Conservation (phyloP, 140 eudicot genomes). For the Bidens hawaiensis region DNA sequence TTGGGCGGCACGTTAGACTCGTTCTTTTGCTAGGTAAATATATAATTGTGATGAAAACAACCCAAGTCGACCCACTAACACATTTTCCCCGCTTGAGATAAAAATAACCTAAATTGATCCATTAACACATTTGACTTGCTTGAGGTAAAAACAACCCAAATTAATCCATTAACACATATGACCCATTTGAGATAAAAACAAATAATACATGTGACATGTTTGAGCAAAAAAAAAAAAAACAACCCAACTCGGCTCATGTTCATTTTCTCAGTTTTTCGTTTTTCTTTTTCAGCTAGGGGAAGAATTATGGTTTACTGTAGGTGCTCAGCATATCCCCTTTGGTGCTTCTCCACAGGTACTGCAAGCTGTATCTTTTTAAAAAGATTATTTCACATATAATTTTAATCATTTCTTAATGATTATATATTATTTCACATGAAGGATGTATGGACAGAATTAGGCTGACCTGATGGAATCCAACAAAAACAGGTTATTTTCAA, state of each 20-base stretch:
- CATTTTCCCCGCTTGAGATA: background rate
- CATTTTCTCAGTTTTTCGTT: conserved; percentile 11
- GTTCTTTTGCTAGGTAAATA: background rate
- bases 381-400: too few species aligned
- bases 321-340: conserved; percentile 94
- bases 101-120: background rate
- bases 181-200: background rate
- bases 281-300: conserved; percentile 63
- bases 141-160: too few species aligned
- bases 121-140: background rate
- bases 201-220: too few species aligned
- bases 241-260: background rate
- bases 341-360: conserved; percentile 94
- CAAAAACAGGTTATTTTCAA: conserved; percentile 61
- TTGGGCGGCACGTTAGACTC: background rate
- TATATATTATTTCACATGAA: conserved; percentile 17
- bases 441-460: conserved; percentile 91
- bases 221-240: too few species aligned
- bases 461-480: conserved; percentile 86
- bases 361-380: background rate
- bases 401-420: background rate
- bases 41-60: too few species aligned
- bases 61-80: background rate
- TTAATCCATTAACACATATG: background rate
- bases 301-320: conserved; percentile 74